Evolutionary conservation across 2,329 filamentous ascomycete genomes (phyloP).

Genomic region (Amauroascus verrucosus): DNA sequence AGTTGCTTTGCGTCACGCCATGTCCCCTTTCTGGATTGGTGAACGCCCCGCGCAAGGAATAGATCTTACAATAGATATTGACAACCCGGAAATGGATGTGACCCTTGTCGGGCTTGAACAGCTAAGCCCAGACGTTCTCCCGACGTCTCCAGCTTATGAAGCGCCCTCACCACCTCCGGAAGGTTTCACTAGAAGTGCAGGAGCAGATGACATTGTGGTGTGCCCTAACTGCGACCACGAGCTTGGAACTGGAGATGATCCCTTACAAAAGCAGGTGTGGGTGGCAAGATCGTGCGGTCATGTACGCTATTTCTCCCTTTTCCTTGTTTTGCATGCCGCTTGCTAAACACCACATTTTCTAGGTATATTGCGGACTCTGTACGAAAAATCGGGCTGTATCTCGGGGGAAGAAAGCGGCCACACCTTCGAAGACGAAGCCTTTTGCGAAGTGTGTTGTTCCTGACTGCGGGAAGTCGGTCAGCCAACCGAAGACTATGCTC

Average conservation of each 20-base stretch:
- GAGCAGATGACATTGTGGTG: conserved; percentile 60
- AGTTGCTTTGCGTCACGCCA: conserved; percentile 9
- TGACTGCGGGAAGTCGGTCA: conserved; percentile 34
- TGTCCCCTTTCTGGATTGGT: conserved; percentile 22
- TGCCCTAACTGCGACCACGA: conserved; percentile 84
- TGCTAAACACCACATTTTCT: conserved; percentile 11
- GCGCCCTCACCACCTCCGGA: conserved; percentile 53
- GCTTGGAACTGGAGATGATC: conserved; percentile 59
- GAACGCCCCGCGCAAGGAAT: conserved; percentile 18
- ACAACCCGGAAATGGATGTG: conserved; percentile 17
- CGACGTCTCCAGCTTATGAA: conserved; percentile 40
- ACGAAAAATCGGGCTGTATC: conserved; percentile 31
- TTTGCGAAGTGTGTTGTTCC: conserved; percentile 38
- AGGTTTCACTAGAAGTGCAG: conserved; percentile 73
- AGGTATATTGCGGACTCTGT: conserved; percentile 43
- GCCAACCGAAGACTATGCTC: conserved; percentile 34
- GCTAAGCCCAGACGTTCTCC: conserved; percentile 13
- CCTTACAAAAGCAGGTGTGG: conserved; percentile 77
- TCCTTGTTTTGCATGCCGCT: conserved; percentile 3
- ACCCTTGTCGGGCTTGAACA: conserved; percentile 32
- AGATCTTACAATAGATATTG: conserved; percentile 23
- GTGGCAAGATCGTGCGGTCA: conserved; percentile 84
- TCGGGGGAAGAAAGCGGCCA: conserved; percentile 25
- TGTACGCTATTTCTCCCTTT: conserved; percentile 40
- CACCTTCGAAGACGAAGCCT: conserved; percentile 25